phyloP scores from a whole-genome alignment of 1,284 basidiomycete species.

The Trametes sp. region DNA sequence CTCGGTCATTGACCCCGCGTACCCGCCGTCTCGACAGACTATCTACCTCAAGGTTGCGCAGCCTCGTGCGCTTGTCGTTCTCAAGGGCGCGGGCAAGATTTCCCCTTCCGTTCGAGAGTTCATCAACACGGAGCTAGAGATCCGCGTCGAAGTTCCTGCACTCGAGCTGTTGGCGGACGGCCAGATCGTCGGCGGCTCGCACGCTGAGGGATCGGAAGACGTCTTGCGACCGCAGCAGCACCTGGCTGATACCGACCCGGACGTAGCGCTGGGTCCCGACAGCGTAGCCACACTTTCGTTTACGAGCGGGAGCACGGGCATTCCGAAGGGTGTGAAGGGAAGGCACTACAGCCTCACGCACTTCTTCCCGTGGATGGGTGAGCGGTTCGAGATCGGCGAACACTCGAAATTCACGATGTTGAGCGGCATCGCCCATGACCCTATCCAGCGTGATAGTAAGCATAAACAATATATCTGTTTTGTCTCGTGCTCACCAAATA shows the following conservation, averaged over 20 bases:
- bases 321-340: constrained; percentile 97
- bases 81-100: constrained; percentile 91
- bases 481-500: constrained; percentile 4
- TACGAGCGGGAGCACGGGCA: constrained; percentile 97
- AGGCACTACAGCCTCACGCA: constrained; percentile 97
- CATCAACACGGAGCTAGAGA: constrained; percentile 81
- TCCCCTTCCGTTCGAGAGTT: constrained; percentile 87
- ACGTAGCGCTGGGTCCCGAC: constrained; percentile 91
- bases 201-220: constrained; percentile 49
- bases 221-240: constrained; percentile 59
- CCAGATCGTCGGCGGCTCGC: constrained; percentile 62
- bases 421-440: constrained; percentile 98
- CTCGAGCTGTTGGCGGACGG: constrained; percentile 77
- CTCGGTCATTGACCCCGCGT: constrained; percentile 98
- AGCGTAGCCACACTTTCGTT: constrained; percentile 96
- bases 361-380: constrained; percentile 99
- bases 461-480: constrained; percentile 27
- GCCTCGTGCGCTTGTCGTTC: constrained; percentile 92
- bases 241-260: constrained; percentile 77
- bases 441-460: constrained; percentile 98
- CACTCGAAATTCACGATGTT: constrained; percentile 97
- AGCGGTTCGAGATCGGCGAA: constrained; percentile 82
- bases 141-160: constrained; percentile 94
- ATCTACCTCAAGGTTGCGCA: constrained; percentile 95
- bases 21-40: constrained; percentile 94